Percentiles rank a stretch among this genome's conserved stretches.
phyloP scores from a whole-genome alignment of 2,329 filamentous ascomycete genomes.

The Sclerotinia minor region DNA sequence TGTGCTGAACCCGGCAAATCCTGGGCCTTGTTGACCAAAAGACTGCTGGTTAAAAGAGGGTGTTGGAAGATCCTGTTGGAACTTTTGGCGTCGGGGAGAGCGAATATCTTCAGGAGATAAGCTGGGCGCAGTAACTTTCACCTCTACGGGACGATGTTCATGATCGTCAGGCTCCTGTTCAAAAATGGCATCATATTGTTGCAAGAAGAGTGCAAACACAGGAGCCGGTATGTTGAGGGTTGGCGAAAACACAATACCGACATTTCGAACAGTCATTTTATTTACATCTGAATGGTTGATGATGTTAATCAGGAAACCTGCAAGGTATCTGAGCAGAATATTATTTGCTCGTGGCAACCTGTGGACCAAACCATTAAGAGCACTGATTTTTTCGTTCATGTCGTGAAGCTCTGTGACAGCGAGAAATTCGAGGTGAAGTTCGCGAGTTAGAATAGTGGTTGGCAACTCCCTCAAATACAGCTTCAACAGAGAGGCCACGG shows the following conservation, averaged over 20 bases:
- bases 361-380: slow-evolving; percentile 76
- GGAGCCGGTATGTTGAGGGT: slow-evolving; percentile 95
- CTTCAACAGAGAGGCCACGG: slow-evolving; percentile 90
- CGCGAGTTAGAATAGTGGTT: slow-evolving; percentile 84
- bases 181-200: slow-evolving; percentile 87
- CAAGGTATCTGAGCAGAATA: slow-evolving; percentile 78
- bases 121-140: slow-evolving; percentile 45
- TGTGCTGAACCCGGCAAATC: slow-evolving; percentile 46
- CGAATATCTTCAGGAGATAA: slow-evolving; percentile 58
- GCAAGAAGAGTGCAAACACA: slow-evolving; percentile 89
- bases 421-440: slow-evolving; percentile 87
- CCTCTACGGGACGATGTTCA: slow-evolving; percentile 54
- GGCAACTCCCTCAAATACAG: slow-evolving; percentile 91
- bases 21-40: slow-evolving; percentile 47
- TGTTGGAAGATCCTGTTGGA: slow-evolving; percentile 61
- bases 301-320: slow-evolving; percentile 86
- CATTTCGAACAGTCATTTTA: slow-evolving; percentile 98
- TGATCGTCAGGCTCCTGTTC: slow-evolving; percentile 67
- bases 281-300: slow-evolving; percentile 88
- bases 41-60: slow-evolving; percentile 54
- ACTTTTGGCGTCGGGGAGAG: slow-evolving; percentile 65
- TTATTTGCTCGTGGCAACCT: slow-evolving; percentile 78
- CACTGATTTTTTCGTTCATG: slow-evolving; percentile 71
- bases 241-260: slow-evolving; percentile 96
- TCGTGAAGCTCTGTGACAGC: slow-evolving; percentile 77